phyloP scores from a whole-genome alignment of 805 yeast species.

The Teunomyces kruisii region DNA sequence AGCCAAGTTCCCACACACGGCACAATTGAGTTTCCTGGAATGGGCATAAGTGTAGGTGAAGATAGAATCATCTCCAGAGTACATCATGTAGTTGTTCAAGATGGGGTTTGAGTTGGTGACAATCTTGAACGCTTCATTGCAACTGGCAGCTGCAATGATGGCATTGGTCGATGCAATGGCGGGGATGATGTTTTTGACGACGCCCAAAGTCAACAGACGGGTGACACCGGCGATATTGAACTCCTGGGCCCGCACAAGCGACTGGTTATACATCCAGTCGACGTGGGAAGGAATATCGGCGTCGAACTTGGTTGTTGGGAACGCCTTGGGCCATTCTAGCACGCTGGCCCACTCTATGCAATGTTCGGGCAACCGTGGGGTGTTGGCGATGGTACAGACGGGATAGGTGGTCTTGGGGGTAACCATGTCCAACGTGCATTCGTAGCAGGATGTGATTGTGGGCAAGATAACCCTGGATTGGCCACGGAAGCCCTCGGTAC shows the following conservation, averaged over 20 bases:
- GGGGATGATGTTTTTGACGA: conserved; percentile 88
- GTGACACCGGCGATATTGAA: conserved; percentile 80
- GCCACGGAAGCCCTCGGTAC: conserved; percentile 93
- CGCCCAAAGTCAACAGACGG: conserved; percentile 71
- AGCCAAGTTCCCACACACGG: conserved; percentile 64
- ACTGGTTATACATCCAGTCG: conserved; percentile 55
- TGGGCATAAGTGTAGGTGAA: conserved; percentile 73
- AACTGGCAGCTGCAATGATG: conserved; percentile 83
- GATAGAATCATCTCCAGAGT: conserved; percentile 78
- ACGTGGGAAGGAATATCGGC: conserved; percentile 69
- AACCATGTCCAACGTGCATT: conserved; percentile 80
- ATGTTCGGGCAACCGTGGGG: conserved; percentile 93
- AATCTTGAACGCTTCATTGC: conserved; percentile 81
- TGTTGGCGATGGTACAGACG: conserved; percentile 89
- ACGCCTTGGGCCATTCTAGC: conserved; percentile 64
- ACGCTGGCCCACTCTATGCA: conserved; percentile 89
- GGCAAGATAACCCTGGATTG: conserved; percentile 88
- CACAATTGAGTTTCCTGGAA: conserved; percentile 60
- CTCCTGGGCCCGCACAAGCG: conserved; percentile 57
- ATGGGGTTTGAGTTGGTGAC: conserved; percentile 67
- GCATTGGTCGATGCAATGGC: conserved; percentile 95
- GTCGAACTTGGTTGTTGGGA: conserved; percentile 53
- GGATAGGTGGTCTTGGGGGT: conserved; percentile 71
- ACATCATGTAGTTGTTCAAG: conserved; percentile 79
- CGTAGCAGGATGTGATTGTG: conserved; percentile 84